Percentiles rank a stretch among this genome's conserved stretches.
Conservation (phyloP, 495 filamentous ascomycete species). For the Hypoxylon intermedium region DNA sequence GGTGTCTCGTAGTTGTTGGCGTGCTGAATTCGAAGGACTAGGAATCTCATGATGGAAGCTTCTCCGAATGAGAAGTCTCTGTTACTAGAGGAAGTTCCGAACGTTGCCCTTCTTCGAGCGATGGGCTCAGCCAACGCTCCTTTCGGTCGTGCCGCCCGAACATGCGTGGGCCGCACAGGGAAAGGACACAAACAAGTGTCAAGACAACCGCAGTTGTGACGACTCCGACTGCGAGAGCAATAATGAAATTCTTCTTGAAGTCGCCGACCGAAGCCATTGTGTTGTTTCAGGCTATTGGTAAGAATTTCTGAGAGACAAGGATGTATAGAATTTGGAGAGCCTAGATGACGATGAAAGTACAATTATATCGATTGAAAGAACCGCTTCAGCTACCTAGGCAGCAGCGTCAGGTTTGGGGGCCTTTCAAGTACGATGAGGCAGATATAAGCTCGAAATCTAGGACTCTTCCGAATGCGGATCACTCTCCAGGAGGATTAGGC, state of each 20-base stretch:
- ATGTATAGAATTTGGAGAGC: neutral
- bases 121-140: constrained; percentile 34
- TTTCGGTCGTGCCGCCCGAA: constrained; percentile 21
- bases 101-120: constrained; percentile 25
- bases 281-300: neutral
- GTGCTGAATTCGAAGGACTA: neutral
- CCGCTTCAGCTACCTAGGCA: too few relatives aligned
- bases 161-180: constrained; percentile 35
- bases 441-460: neutral
- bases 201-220: constrained; percentile 21
- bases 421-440: too few relatives aligned
- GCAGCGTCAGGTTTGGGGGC: neutral
- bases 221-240: constrained; percentile 29
- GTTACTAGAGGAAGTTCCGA: constrained; percentile 19
- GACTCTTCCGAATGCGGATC: neutral
- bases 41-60: neutral
- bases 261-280: constrained; percentile 12
- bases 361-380: too few relatives aligned
- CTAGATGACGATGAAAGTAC: neutral
- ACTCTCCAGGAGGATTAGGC: too few relatives aligned
- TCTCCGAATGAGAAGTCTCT: neutral
- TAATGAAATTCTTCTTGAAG: constrained; percentile 22
- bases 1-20: neutral
- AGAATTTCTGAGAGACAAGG: neutral
- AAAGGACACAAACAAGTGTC: constrained; percentile 29